Evolutionary conservation across 441 rosid species (phyloP).

Genomic region (Pelargonium fulgidum): DNA sequence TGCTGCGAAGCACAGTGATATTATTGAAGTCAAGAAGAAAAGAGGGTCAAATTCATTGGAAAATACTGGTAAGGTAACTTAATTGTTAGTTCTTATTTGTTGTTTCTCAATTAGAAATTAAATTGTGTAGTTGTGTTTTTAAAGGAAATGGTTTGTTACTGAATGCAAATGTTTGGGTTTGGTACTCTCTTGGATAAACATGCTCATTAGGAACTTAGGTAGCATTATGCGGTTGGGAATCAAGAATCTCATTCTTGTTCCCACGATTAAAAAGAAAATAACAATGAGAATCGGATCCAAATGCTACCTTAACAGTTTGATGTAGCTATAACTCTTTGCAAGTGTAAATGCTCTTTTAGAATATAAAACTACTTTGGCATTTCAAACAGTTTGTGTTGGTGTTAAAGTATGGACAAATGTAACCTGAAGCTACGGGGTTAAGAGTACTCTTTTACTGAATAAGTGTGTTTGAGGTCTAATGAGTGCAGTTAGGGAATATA

Average conservation of each 20-base stretch:
- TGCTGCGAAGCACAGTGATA: background rate
- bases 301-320: background rate
- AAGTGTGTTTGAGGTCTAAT: background rate
- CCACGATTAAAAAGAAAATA: no score
- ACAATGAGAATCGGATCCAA: no score
- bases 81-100: constrained; percentile 1
- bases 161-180: no score
- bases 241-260: no score
- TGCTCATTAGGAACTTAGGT: no score
- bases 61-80: constrained; percentile 9
- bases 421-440: background rate
- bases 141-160: no score
- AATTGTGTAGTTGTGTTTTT: background rate
- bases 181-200: no score
- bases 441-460: background rate
- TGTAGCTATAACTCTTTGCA: background rate
- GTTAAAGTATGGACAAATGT: background rate
- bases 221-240: no score
- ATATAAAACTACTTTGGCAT: background rate
- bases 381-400: background rate
- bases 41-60: background rate
- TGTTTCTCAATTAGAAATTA: background rate
- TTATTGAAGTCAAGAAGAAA: background rate
- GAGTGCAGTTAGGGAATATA: constrained; percentile 1
- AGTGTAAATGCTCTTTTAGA: background rate